phyloP scores from a whole-genome alignment of 2,329 filamentous ascomycete species.

The Epichloe aotearoae region DNA sequence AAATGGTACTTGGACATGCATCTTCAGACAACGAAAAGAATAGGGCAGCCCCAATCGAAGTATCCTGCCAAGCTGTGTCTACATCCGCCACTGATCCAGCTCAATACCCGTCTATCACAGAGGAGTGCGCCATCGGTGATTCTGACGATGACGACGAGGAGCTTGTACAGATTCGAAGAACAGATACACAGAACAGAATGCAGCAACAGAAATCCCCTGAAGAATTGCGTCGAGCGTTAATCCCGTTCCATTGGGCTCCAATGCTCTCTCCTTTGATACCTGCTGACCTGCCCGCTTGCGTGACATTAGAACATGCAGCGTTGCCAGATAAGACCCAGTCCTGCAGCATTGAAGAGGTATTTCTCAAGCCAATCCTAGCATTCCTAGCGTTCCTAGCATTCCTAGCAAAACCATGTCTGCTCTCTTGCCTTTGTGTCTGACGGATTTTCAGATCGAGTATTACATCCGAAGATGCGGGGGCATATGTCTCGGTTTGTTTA shows the following conservation, averaged over 20 bases:
- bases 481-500: constrained; percentile 69
- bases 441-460: constrained; percentile 14
- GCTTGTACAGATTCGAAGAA: constrained; percentile 3
- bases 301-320: constrained; percentile 21
- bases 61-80: not conserved
- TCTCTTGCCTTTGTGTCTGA: not conserved
- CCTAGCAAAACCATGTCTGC: not conserved
- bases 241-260: constrained; percentile 48
- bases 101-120: not conserved
- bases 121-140: constrained; percentile 6
- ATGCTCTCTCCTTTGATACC: constrained; percentile 54
- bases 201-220: constrained; percentile 5
- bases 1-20: not conserved
- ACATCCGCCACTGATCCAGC: not conserved
- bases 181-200: constrained; percentile 1
- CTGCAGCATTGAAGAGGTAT: constrained; percentile 42
- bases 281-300: constrained; percentile 47
- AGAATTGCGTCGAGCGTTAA: constrained; percentile 19
- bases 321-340: constrained; percentile 35
- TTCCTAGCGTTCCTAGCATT: not conserved
- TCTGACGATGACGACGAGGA: constrained; percentile 8
- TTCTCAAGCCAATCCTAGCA: constrained; percentile 6
- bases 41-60: not conserved
- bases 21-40: not conserved
- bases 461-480: constrained; percentile 33